Percentiles rank a stretch among this genome's conserved stretches.
phyloP scores from a whole-genome alignment of 2,329 filamentous ascomycete species.

The Aureobasidium mangrovei region DNA sequence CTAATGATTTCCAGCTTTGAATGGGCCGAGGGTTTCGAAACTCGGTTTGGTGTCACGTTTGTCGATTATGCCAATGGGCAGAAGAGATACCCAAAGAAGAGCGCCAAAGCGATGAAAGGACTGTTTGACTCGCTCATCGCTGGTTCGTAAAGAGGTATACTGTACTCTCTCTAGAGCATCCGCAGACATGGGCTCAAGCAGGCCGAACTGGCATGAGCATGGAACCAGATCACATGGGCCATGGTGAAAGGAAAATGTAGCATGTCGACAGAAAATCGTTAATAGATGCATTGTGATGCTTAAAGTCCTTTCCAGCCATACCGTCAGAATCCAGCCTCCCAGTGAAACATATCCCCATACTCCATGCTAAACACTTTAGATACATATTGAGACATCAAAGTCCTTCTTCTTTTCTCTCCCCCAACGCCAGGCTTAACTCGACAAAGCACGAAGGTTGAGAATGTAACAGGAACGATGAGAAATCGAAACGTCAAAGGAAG shows the following conservation, averaged over 20 bases:
- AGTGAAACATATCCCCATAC: not conserved
- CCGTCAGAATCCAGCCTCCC: not conserved
- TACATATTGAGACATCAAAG: constrained; percentile 7
- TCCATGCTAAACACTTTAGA: constrained; percentile 12
- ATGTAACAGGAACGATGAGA: not conserved
- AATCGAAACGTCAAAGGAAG: not conserved
- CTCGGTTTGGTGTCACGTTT: constrained; percentile 73
- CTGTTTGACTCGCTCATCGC: constrained; percentile 46
- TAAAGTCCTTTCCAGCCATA: not conserved
- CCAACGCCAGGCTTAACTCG: constrained; percentile 8
- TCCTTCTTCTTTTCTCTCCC: not conserved
- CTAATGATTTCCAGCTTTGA: constrained; percentile 59
- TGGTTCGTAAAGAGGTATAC: too few species aligned
- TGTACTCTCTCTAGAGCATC: too few species aligned
- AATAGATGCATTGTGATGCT: not conserved
- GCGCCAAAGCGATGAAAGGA: constrained; percentile 59
- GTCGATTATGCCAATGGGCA: constrained; percentile 76
- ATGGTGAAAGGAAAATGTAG: too few species aligned
- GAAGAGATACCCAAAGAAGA: constrained; percentile 77
- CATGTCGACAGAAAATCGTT: not conserved
- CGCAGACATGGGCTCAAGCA: too few species aligned
- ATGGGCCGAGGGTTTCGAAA: constrained; percentile 87
- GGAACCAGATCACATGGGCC: too few species aligned
- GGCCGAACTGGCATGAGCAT: too few species aligned
- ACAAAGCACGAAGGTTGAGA: constrained; percentile 1